Evolutionary conservation across 2,329 filamentous ascomycete species (phyloP).

Genomic region (Aspergillus floridensis): DNA sequence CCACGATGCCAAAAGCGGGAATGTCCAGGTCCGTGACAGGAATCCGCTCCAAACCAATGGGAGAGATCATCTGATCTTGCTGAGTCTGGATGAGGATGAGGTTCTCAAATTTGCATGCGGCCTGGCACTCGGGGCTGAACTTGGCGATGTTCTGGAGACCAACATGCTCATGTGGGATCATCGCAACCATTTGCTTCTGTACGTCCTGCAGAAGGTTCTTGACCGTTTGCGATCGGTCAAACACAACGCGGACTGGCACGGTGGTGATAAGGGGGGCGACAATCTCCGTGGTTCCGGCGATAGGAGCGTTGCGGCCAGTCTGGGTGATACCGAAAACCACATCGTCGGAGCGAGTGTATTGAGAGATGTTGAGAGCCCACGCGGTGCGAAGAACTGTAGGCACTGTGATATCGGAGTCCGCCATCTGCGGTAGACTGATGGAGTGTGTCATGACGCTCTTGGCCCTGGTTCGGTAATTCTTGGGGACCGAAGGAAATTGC

Average conservation of each 20-base stretch:
- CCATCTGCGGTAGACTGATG: neutral
- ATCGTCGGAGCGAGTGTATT: slow-evolving; percentile 36
- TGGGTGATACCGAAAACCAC: slow-evolving; percentile 43
- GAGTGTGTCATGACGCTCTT: neutral
- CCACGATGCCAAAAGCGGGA: neutral
- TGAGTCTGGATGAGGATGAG: slow-evolving; percentile 35
- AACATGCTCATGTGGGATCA: slow-evolving; percentile 61
- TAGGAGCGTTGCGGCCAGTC: slow-evolving; percentile 38
- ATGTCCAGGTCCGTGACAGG: neutral
- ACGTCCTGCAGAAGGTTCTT: slow-evolving; percentile 52
- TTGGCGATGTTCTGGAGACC: slow-evolving; percentile 48
- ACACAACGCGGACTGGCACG: slow-evolving; percentile 14
- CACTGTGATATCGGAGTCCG: slow-evolving; percentile 9
- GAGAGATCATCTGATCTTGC: slow-evolving; percentile 17
- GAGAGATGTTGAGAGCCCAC: slow-evolving; percentile 37
- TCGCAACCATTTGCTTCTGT: slow-evolving; percentile 51
- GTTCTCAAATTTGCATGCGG: slow-evolving; percentile 42
- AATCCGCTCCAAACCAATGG: neutral
- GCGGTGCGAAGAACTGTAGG: slow-evolving; percentile 37
- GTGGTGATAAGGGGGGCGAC: slow-evolving; percentile 17
- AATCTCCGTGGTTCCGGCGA: slow-evolving; percentile 39
- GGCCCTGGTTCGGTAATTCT: neutral
- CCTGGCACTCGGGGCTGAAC: slow-evolving; percentile 44
- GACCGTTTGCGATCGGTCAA: slow-evolving; percentile 25
- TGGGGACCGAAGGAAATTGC: neutral